Base-by-base conservation (phyloP, 1,284 basidiomycete genomes). In the Pseudozyma hubeiensis region DNA sequence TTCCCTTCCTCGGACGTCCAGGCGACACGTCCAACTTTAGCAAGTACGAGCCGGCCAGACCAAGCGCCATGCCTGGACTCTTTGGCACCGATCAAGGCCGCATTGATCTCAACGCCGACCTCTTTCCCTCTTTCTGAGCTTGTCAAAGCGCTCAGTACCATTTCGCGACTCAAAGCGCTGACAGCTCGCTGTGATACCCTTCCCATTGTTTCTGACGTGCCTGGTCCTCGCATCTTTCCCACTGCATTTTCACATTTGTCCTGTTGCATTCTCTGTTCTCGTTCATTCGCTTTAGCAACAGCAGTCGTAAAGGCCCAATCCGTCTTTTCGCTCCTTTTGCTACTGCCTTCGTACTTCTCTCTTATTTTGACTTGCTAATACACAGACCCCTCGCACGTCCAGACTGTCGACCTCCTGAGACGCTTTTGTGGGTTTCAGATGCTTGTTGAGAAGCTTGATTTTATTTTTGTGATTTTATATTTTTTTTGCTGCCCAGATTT, bases 1-100 rank as follows among this genome's bases (percentile, higher is more conserved):
- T 87, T 0, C 87, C 87, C 3, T 81, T 84, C n/a, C 84, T 86
- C 1, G 84, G 81, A 14, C 84, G 78, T 58, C 84, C 85, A 9
- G 93, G 93, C 0, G 93, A 95, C 30, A 69, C 76, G 19, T 76
- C 76, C 44, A 70, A 79, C 44, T 78, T 72, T 43, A 59, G 54
- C 53, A 74, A 73, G 50, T 79, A 78, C 53, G 59, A 66, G 31
- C 49, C 56, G 29, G 64, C 61, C n/a, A 45, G 61, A 41, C 57
- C 53, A 2, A 71, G 68, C 31, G 41, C 59, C 37, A 47, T 67
- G 49, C 68, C 68, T 29, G 73, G 68, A 8, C 60, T 75, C 8
- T 63, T 29, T 44, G 64, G 53, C 19, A 46, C 50, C 14, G 65
- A 74, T 40, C 43, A 9, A 5, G 53, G 45, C 8, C 30, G 24